Conservation (phyloP, 345 rosid genomes). For the Sisymbrium altissimum region DNA sequence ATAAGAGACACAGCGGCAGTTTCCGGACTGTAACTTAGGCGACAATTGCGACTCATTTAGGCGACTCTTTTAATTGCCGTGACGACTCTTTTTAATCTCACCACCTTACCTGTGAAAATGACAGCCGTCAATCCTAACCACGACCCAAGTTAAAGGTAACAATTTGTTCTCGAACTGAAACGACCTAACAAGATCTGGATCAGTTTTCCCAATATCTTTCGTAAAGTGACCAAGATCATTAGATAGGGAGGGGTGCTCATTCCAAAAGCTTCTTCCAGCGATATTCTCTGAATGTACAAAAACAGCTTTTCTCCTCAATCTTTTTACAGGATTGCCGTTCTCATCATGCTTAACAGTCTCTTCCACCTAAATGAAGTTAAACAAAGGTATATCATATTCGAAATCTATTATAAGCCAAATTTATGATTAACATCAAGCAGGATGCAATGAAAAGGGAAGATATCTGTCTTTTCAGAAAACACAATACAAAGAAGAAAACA, state of each 20-base stretch:
- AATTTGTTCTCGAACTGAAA: slow-evolving; percentile 68
- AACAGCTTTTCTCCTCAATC: slow-evolving; percentile 60
- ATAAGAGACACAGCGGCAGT: no score
- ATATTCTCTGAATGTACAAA: slow-evolving; percentile 56
- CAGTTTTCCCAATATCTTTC: slow-evolving; percentile 52
- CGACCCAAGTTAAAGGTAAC: slow-evolving; percentile 77
- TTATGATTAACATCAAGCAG: neutral
- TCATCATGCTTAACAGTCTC: slow-evolving; percentile 65
- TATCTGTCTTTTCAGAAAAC: neutral
- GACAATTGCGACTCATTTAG: no score
- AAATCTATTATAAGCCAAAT: neutral
- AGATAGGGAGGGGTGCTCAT: slow-evolving; percentile 46
- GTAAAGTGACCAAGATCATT: slow-evolving; percentile 57
- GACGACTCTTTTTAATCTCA: no score
- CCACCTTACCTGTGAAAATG: slow-evolving; percentile 98
- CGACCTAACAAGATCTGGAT: slow-evolving; percentile 56
- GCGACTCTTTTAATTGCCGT: no score
- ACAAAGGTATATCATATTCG: neutral
- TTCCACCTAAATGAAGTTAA: slow-evolving; percentile 51
- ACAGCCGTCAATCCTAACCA: slow-evolving; percentile 88
- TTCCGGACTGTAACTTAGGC: no score
- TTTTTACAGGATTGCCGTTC: slow-evolving; percentile 64
- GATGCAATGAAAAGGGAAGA: neutral
- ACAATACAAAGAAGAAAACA: neutral
- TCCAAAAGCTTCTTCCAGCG: slow-evolving; percentile 72